A percentile compares a stretch with the other conserved stretches of the same genome.
These are phyloP conservation scores for Clarkia xantiana DNA, from an alignment of 345 rosid species.

Conservation along the genomic window DNA sequence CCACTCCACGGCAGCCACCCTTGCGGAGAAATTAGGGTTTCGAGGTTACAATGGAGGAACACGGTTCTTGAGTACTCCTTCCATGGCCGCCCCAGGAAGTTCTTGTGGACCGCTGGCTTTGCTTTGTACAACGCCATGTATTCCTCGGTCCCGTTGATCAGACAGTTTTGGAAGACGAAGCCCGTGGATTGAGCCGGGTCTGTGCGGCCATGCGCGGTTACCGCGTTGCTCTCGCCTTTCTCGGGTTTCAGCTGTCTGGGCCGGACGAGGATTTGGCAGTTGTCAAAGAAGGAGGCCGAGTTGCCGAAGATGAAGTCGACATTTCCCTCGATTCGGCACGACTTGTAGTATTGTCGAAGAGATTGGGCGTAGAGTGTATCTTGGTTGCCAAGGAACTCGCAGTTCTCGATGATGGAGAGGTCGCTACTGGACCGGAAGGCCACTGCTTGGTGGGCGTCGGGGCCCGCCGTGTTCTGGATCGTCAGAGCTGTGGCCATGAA, in stretches of 20 bases:
- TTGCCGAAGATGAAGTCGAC: slow-evolving; percentile 42
- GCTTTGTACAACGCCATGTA: slow-evolving; percentile 20
- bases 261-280: slow-evolving; percentile 22
- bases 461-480: slow-evolving; percentile 32
- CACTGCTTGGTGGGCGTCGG: slow-evolving; percentile 34
- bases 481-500: slow-evolving; percentile 39
- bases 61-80: slow-evolving; percentile 34
- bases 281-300: slow-evolving; percentile 25
- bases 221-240: slow-evolving; percentile 24
- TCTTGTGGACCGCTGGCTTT: slow-evolving; percentile 25
- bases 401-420: slow-evolving; percentile 21
- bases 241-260: slow-evolving; percentile 32
- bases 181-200: slow-evolving; percentile 36
- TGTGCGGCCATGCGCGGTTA: slow-evolving; percentile 34
- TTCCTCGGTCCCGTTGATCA: slow-evolving; percentile 28
- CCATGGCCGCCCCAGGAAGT: slow-evolving; percentile 40
- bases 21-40: slow-evolving; percentile 16
- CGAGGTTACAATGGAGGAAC: slow-evolving; percentile 17
- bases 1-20: slow-evolving; percentile 39
- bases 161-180: slow-evolving; percentile 26
- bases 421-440: slow-evolving; percentile 33
- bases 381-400: slow-evolving; percentile 33
- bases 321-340: slow-evolving; percentile 32
- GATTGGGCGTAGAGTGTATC: slow-evolving; percentile 35
- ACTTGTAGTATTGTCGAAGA: slow-evolving; percentile 36